Evolutionary conservation across 768 basidiomycete genomes (phyloP), one percentile per base, ranked within the genome.

Genomic region (Auriculariales sp.): DNA sequence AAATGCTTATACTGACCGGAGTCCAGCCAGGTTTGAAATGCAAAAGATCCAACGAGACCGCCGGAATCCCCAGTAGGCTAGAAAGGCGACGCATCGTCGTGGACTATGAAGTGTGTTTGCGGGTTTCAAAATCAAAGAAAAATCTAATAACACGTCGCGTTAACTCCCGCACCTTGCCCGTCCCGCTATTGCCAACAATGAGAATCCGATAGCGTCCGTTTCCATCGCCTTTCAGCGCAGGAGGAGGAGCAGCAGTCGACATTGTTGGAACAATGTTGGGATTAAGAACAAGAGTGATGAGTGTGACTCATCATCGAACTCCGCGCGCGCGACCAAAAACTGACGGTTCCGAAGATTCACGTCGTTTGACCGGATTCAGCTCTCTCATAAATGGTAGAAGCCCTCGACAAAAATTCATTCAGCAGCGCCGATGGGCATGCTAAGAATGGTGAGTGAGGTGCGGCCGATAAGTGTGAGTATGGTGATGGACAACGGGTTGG

Each of bases 1-100:
- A 9, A 44, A 19, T 12, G 22, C 22, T n/a, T 9, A 24, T 4
- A 44, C 39, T 6, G 14, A 44, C 39, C 0, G 53, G 42, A 39
- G 56, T 49, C 76, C 77, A 79, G 3, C 66, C 70, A 4, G 78
- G 76, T 28, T 66, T 49, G 74, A 74, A 79, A 52, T 61, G 64
- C 6, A 78, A 47, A 39, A 28, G 49, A 52, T 81, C 78, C 48
- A 80, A 61, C 7, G 68, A 51, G 19, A 78, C 66, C 53, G 62
- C 63, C 3, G 74, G 73, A 15, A 79, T 54, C 19, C 61, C 58
- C 22, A 81, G 65, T 1, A 69, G 11, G 68, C 70, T 71, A 47
- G 6, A n/a, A 28, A 24, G 14, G 30, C 15, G 31, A 7, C 29
- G 17, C 12, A 44, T 19, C 39, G 27, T 44, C 19, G 39, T 44